These are phyloP conservation scores for Chaetomium sp. DNA, from an alignment of 2,329 filamentous ascomycete genomes.

Conservation along the genomic window DNA sequence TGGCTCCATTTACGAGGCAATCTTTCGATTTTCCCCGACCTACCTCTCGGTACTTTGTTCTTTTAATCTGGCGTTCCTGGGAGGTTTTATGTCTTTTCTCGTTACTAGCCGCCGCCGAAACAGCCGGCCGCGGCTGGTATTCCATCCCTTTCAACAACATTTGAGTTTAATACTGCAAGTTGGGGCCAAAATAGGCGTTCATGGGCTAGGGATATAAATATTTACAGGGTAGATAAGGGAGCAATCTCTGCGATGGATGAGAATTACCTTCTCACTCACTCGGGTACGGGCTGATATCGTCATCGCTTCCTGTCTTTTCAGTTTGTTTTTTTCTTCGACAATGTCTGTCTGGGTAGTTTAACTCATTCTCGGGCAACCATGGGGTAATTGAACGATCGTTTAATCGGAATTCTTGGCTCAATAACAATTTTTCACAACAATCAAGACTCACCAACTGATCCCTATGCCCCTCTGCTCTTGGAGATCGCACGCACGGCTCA, in stretches of 20 bases:
- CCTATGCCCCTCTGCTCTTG: no score
- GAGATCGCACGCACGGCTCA: neutral
- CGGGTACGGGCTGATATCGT: neutral
- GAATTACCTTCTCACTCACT: conserved; percentile 5
- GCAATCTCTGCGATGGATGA: conserved; percentile 16
- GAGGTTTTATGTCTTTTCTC: neutral
- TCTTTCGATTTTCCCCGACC: neutral
- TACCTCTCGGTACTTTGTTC: neutral
- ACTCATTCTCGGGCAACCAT: no score
- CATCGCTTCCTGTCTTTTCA: neutral
- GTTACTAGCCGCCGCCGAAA: no score
- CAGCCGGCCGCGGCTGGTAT: no score
- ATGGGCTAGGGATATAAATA: neutral
- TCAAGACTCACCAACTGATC: no score
- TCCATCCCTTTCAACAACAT: no score
- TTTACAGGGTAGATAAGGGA: conserved; percentile 21
- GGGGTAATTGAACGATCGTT: no score
- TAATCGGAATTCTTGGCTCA: no score
- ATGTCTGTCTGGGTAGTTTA: no score
- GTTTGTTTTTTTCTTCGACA: no score
- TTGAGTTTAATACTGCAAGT: no score
- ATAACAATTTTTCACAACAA: no score
- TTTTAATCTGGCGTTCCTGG: neutral
- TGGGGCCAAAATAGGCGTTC: neutral
- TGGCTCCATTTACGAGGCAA: neutral